These are phyloP conservation scores for Verticillium tricorpus DNA, from an alignment of 2,329 filamentous ascomycete species.

Conservation along the genomic window DNA sequence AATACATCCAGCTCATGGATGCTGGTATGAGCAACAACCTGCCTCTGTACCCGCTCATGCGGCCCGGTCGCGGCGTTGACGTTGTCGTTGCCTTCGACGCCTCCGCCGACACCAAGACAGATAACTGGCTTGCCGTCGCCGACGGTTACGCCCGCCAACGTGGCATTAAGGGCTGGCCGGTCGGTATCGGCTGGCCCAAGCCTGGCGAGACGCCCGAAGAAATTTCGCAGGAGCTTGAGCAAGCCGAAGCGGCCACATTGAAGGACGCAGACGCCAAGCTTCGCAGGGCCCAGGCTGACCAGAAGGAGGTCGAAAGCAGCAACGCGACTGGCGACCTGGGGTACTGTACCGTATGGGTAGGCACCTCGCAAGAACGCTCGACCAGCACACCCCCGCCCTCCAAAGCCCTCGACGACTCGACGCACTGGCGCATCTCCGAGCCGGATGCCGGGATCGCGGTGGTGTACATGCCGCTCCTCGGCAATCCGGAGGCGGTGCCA, in stretches of 20 bases:
- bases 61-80: slow-evolving; percentile 84
- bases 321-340: slow-evolving; percentile 60
- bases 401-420: slow-evolving; percentile 56
- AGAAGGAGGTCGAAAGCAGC: slow-evolving; percentile 28
- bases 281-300: slow-evolving; percentile 50
- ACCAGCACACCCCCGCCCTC: slow-evolving; percentile 46
- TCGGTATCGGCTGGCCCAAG: slow-evolving; percentile 91
- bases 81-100: slow-evolving; percentile 91
- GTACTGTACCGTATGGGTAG: slow-evolving; percentile 95
- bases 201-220: slow-evolving; percentile 52
- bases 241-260: slow-evolving; percentile 58
- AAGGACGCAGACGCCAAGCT: slow-evolving; percentile 62
- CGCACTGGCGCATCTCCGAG: slow-evolving; percentile 65
- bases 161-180: slow-evolving; percentile 88
- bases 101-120: slow-evolving; percentile 85
- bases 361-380: slow-evolving; percentile 70
- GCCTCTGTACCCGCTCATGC: slow-evolving; percentile 88
- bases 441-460: slow-evolving; percentile 83
- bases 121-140: slow-evolving; percentile 93
- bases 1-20: slow-evolving; percentile 85
- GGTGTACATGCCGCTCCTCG: slow-evolving; percentile 84
- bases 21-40: slow-evolving; percentile 98
- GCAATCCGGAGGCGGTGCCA: slow-evolving; percentile 67
- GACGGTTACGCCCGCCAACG: slow-evolving; percentile 91
- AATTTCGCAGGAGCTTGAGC: slow-evolving; percentile 60